Base-by-base conservation (phyloP, 2,329 filamentous ascomycete genomes). In the Plenodomus biglobosus region DNA sequence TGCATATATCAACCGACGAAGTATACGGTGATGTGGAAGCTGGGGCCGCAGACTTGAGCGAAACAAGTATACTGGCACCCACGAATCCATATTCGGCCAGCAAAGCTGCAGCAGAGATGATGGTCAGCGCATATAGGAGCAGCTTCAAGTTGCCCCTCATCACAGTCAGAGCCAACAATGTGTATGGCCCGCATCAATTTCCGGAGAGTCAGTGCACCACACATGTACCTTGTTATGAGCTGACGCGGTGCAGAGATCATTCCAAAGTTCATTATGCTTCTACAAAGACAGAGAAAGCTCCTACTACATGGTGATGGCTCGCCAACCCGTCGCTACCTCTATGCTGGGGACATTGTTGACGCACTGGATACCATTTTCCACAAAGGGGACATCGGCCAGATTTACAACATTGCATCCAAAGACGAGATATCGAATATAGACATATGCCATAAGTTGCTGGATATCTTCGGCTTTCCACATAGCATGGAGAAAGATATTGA, bases 301-400 rank as follows among this genome's bases (percentile, higher is more conserved):
- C 82, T 88, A 10, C 78, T 92, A 11, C 89, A 92, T 66, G 89
- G 89, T 21, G 84, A 90, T 58, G 89, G 89, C 22, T 85, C 80
- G 27, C 86, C 87, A 11, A 88, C 86, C 0, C 80, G 89, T 22
- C 80, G 87, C 46, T 94, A 92, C 66, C 79, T 94, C 8, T 92
- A 85, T 61, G 89, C 87, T 1, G 85, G 84, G 8, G 89, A 94
- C 66, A 88, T 88, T 2, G 86, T 86, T 3, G 87, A 92, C 64
- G 89, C 88, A 2, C 87, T 92, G 62, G 88, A 94, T 73, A 90
- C 87, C 0, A 90, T 94, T 62, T 79, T 94, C 19, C 89, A 94
- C 78, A 85, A 84, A 61, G 89, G 89, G 17, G 75, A 79, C 41
- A 76, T 88, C 27, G 88, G 88, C 1, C 85, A 91, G 62, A 83